phyloP scores from a whole-genome alignment of 495 filamentous ascomycete species.

The Penicilliopsis zonata region DNA sequence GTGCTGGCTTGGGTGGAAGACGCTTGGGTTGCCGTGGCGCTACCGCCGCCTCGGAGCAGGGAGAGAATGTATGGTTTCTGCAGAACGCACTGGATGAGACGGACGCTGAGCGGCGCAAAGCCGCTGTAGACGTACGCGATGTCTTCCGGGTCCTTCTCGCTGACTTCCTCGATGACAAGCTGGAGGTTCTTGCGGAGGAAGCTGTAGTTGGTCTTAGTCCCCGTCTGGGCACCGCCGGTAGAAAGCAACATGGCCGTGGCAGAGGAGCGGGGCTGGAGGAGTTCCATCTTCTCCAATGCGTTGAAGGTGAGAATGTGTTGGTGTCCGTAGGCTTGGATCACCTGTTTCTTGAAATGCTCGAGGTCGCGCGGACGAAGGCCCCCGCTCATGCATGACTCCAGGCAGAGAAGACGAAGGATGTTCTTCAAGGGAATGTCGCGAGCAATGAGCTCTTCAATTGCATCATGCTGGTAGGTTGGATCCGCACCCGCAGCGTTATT shows the following conservation, averaged over 20 bases:
- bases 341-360: conserved; percentile 75
- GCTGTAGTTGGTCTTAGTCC: conserved; percentile 78
- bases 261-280: conserved; percentile 61
- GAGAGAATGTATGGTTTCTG: conserved; percentile 77
- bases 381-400: conserved; percentile 82
- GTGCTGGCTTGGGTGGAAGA: conserved; percentile 38
- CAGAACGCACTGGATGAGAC: conserved; percentile 87
- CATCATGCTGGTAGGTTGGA: conserved; percentile 74
- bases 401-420: conserved; percentile 73
- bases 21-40: conserved; percentile 33
- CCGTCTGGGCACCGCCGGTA: conserved; percentile 40
- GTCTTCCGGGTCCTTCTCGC: conserved; percentile 92
- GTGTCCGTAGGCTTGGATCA: conserved; percentile 88
- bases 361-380: conserved; percentile 80
- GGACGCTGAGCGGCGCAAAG: conserved; percentile 86
- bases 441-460: conserved; percentile 85
- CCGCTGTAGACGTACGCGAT: conserved; percentile 96
- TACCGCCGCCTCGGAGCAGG: conserved; percentile 43
- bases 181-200: conserved; percentile 74
- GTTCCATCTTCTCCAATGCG: conserved; percentile 79
- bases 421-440: conserved; percentile 67
- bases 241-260: conserved; percentile 61
- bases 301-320: conserved; percentile 86
- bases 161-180: conserved; percentile 91
- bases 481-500: conserved; percentile 89